phyloP scores from a whole-genome alignment of 768 basidiomycete species.

The Trametes cubensis region DNA sequence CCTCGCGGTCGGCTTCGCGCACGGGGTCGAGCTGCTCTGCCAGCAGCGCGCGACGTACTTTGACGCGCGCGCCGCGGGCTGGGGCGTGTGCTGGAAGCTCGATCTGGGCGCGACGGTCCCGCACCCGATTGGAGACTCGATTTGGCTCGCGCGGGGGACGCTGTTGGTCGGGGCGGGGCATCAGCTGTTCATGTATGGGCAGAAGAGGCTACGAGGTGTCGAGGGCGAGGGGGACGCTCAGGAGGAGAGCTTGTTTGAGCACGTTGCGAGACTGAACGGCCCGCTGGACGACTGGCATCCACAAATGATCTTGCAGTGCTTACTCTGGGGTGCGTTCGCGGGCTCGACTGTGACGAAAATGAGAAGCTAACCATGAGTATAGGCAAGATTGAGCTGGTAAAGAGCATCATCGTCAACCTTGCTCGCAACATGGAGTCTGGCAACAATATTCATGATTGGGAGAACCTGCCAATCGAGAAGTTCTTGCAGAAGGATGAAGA shows the following conservation, averaged over 20 bases:
- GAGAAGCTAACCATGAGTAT: slow-evolving; percentile 1
- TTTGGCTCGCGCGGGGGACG: slow-evolving; percentile 85
- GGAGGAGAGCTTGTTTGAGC: slow-evolving; percentile 69
- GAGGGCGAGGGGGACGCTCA: slow-evolving; percentile 20
- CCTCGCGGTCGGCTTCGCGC: slow-evolving; percentile 83
- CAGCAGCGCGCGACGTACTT: slow-evolving; percentile 94
- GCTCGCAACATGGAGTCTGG: slow-evolving; percentile 46
- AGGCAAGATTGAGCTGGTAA: slow-evolving; percentile 88
- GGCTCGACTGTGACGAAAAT: not conserved
- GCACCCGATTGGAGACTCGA: slow-evolving; percentile 82
- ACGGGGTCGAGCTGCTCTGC: slow-evolving; percentile 83
- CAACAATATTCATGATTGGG: slow-evolving; percentile 40
- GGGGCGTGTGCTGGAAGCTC: slow-evolving; percentile 72
- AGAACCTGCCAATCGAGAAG: slow-evolving; percentile 58
- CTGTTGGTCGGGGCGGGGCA: slow-evolving; percentile 82
- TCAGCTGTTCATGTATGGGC: slow-evolving; percentile 80
- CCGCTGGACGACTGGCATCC: slow-evolving; percentile 93
- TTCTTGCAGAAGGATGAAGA: slow-evolving; percentile 46
- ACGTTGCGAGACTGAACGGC: slow-evolving; percentile 81
- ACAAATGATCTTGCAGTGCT: slow-evolving; percentile 87
- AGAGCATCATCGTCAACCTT: slow-evolving; percentile 75
- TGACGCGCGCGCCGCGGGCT: slow-evolving; percentile 69
- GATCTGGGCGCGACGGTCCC: slow-evolving; percentile 78
- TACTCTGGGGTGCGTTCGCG: slow-evolving; percentile 78
- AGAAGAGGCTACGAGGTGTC: slow-evolving; percentile 33